A percentile compares a stretch with the other conserved stretches of the same genome.
phyloP scores from a whole-genome alignment of 2,329 filamentous ascomycete species.

The Penicillium sp. region DNA sequence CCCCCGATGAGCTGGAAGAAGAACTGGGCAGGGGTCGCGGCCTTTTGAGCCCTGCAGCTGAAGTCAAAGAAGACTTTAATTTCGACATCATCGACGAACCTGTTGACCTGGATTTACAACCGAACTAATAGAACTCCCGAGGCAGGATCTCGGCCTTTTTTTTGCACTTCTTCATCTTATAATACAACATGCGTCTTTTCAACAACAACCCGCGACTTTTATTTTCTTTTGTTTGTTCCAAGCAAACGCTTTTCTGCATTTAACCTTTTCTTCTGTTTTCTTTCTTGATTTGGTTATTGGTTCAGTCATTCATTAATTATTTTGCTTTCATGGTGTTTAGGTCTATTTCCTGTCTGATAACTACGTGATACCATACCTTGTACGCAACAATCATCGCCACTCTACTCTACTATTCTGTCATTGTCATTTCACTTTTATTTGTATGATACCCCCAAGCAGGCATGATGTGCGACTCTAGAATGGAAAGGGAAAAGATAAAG shows the following conservation, averaged over 20 bases:
- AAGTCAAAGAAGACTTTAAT: conserved; percentile 13
- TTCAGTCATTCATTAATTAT: not conserved
- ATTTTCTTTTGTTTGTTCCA: not conserved
- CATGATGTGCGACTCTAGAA: conserved; percentile 4
- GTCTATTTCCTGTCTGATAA: not conserved
- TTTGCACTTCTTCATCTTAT: not conserved
- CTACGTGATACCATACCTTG: conserved; percentile 3
- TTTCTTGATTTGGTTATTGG: not conserved
- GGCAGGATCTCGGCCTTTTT: conserved; percentile 2
- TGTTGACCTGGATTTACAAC: not conserved
- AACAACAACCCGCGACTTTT: not conserved
- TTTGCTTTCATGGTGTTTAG: not conserved
- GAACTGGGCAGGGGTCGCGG: conserved; percentile 23
- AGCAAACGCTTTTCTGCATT: not conserved
- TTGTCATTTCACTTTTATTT: conserved; percentile 5
- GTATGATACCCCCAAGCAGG: conserved; percentile 14
- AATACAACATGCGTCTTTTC: not conserved
- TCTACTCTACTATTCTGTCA: not conserved
- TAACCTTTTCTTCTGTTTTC: not conserved
- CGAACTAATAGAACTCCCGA: not conserved
- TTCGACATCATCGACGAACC: conserved; percentile 2
- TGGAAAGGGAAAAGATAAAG: not conserved
- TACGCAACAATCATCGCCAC: not conserved
- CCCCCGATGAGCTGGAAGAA: conserved; percentile 56
- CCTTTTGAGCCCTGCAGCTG: conserved; percentile 30